Evolutionary conservation across 164 flowering plant genomes (phyloP).

Genomic region (Brasenia schreberi): DNA sequence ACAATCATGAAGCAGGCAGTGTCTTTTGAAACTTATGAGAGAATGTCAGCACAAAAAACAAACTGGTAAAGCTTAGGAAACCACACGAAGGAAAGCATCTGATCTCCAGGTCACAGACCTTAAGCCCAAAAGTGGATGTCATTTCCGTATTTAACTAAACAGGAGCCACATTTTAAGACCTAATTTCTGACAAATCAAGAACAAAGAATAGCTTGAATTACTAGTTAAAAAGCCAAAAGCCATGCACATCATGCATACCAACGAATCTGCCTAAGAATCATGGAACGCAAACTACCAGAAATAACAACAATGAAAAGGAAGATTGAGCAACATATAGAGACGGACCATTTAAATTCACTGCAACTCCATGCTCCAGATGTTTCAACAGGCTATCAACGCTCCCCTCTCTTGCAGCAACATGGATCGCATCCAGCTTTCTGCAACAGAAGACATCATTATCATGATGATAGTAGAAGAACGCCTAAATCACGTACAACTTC

Average conservation of each 20-base stretch:
- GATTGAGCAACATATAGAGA: background rate
- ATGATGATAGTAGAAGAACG: background rate
- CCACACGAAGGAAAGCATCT: too few species aligned
- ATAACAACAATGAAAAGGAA: background rate
- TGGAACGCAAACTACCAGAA: background rate
- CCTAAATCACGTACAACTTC: too few species aligned
- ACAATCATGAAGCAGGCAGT: too few species aligned
- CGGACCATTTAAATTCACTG: constrained; percentile 65
- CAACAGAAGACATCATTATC: constrained; percentile 1
- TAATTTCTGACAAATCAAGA: too few species aligned
- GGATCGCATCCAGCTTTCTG: constrained; percentile 84
- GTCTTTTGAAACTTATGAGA: too few species aligned
- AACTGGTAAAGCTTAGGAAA: too few species aligned
- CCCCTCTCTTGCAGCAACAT: constrained; percentile 93
- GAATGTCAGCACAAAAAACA: too few species aligned
- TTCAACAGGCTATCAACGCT: constrained; percentile 49
- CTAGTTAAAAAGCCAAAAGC: too few species aligned
- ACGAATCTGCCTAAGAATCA: background rate
- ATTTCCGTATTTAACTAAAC: background rate
- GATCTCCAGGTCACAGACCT: background rate
- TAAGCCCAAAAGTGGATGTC: background rate
- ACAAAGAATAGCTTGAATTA: too few species aligned
- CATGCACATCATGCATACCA: background rate
- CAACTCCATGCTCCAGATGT: constrained; percentile 57
- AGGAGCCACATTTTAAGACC: background rate